A percentile compares a stretch with the other conserved stretches of the same genome.
These are phyloP conservation scores for Ascocoryne sarcoides DNA, from an alignment of 2,329 filamentous ascomycete genomes.

Conservation along the genomic window DNA sequence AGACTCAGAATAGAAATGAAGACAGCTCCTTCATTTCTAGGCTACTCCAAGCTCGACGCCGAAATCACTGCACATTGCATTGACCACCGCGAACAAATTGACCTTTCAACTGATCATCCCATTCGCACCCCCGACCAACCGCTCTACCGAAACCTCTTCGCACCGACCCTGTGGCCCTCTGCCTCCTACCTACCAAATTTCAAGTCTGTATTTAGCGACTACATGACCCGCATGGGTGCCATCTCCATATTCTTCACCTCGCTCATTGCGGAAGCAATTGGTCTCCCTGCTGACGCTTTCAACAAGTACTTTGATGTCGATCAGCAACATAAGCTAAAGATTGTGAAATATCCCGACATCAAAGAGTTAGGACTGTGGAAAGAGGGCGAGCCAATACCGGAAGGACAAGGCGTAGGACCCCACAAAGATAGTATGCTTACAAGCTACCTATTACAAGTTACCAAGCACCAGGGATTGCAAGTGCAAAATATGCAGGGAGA, in stretches of 20 bases:
- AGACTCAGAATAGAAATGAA: slow-evolving; percentile 65
- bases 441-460: slow-evolving; percentile 73
- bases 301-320: slow-evolving; percentile 64
- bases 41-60: slow-evolving; percentile 56
- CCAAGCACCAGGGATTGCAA: slow-evolving; percentile 66
- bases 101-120: slow-evolving; percentile 72
- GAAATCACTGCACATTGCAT: slow-evolving; percentile 65
- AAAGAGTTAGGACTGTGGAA: slow-evolving; percentile 43
- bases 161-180: slow-evolving; percentile 75
- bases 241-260: slow-evolving; percentile 68
- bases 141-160: slow-evolving; percentile 64
- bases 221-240: slow-evolving; percentile 66
- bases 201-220: slow-evolving; percentile 59
- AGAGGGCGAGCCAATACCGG: slow-evolving; percentile 25
- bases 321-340: slow-evolving; percentile 78
- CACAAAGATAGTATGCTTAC: slow-evolving; percentile 83
- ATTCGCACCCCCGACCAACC: slow-evolving; percentile 54
- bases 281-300: slow-evolving; percentile 61
- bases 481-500: slow-evolving; percentile 69
- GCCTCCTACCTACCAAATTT: slow-evolving; percentile 55
- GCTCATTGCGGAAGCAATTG: slow-evolving; percentile 77
- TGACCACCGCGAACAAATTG: slow-evolving; percentile 81
- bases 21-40: slow-evolving; percentile 62
- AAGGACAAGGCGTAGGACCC: slow-evolving; percentile 60
- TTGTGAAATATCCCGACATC: slow-evolving; percentile 76